These are phyloP conservation scores for Blastomyces emzantsi DNA, from an alignment of 2,329 filamentous ascomycete genomes.

Conservation along the genomic window DNA sequence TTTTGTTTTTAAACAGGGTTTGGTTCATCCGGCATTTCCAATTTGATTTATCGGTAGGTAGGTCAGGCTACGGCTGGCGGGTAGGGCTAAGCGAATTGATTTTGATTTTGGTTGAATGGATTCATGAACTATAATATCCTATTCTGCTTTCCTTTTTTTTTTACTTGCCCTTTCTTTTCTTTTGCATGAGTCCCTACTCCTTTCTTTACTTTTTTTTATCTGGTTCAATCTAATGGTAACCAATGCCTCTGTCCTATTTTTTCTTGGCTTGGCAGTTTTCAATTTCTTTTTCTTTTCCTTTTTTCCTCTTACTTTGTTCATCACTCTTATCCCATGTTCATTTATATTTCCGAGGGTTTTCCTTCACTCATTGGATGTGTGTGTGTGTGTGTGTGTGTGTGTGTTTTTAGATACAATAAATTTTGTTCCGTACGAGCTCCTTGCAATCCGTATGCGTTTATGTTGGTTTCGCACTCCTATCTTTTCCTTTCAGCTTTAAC, in stretches of 20 bases:
- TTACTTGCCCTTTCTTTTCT: slow-evolving; percentile 17
- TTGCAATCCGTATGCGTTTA: neutral
- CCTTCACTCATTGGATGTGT: neutral
- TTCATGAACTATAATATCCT: neutral
- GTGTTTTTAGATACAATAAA: neutral
- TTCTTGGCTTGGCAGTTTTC: neutral
- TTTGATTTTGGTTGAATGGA: neutral
- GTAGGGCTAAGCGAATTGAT: slow-evolving; percentile 23
- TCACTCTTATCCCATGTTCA: slow-evolving; percentile 2
- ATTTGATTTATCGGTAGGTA: neutral
- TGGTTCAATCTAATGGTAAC: neutral
- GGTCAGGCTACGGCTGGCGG: neutral
- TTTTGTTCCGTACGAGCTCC: neutral
- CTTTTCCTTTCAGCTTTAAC: neutral
- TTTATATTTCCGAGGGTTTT: neutral
- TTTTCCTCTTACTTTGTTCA: neutral
- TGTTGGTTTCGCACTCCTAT: neutral
- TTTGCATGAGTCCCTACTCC: slow-evolving; percentile 14
- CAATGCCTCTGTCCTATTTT: neutral
- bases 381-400: no score
- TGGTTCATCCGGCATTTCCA: neutral
- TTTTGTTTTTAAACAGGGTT: slow-evolving; percentile 16
- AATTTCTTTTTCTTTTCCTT: neutral
- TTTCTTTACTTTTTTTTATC: slow-evolving; percentile 7
- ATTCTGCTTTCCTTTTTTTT: slow-evolving; percentile 17